A percentile compares a stretch with the other conserved stretches of the same genome.
These are phyloP conservation scores for Saccharomyces cerevisiae DNA, from an alignment of 805 yeast genomes.

Conservation along the genomic window DNA sequence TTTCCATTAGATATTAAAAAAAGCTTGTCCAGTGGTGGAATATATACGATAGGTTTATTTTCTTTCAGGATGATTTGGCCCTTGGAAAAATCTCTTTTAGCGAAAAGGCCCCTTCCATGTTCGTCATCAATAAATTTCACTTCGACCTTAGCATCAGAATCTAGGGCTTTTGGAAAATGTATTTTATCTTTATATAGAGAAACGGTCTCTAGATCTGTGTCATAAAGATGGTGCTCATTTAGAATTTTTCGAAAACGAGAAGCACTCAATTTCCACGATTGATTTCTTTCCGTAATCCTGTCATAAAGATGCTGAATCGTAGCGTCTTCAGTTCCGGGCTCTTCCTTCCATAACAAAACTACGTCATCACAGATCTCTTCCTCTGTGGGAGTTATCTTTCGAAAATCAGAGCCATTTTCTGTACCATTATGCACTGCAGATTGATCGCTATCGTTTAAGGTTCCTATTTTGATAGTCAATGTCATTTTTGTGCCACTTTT, in stretches of 20 bases:
- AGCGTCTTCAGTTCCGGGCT: conserved; percentile 51
- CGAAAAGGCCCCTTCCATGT: conserved; percentile 34
- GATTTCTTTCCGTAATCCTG: conserved; percentile 42
- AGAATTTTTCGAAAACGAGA: conserved; percentile 47
- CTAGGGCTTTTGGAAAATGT: neutral
- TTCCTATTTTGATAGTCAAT: neutral
- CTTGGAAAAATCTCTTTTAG: conserved; percentile 38
- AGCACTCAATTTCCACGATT: conserved; percentile 57
- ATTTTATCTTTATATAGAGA: neutral
- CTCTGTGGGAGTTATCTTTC: conserved; percentile 41
- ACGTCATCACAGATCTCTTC: conserved; percentile 53
- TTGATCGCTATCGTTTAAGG: neutral
- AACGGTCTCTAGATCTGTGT: conserved; percentile 28
- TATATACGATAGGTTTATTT: conserved; percentile 43
- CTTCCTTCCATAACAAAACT: conserved; percentile 59
- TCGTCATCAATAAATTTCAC: neutral
- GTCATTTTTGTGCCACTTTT: neutral
- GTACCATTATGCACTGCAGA: neutral
- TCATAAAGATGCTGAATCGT: conserved; percentile 48
- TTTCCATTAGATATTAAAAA: conserved; percentile 50
- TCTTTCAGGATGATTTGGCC: conserved; percentile 59
- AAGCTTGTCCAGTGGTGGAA: conserved; percentile 62
- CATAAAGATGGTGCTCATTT: conserved; percentile 47
- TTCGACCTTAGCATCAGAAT: conserved; percentile 2
- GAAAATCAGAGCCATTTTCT: neutral